Evolutionary conservation across 2,329 filamentous ascomycete species (phyloP).

Genomic region (Ophiostoma sp.): DNA sequence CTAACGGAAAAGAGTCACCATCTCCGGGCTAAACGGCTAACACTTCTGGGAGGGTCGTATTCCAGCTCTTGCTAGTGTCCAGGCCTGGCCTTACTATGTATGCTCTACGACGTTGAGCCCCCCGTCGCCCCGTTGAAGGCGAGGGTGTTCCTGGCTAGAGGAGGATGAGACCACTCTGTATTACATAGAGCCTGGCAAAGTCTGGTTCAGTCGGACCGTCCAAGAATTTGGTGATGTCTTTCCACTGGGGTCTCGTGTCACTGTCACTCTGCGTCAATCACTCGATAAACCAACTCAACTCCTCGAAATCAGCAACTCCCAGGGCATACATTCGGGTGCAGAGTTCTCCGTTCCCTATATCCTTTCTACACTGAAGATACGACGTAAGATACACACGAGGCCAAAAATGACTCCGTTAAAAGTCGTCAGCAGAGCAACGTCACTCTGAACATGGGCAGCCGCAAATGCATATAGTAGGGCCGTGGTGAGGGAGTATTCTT

Average conservation of each 20-base stretch:
- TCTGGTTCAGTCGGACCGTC: background rate
- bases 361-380: too few relatives aligned
- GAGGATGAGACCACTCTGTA: background rate
- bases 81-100: background rate
- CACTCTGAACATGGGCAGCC: background rate
- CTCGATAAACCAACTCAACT: background rate
- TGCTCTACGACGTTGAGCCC: background rate
- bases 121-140: background rate
- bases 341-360: too few relatives aligned
- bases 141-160: conserved; percentile 6
- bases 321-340: background rate
- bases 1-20: conserved; percentile 6
- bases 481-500: background rate
- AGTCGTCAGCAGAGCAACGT: conserved; percentile 7
- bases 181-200: background rate
- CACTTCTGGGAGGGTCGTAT: background rate
- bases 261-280: background rate
- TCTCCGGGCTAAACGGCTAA: background rate
- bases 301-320: background rate
- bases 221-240: background rate
- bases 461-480: too few relatives aligned
- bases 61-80: background rate
- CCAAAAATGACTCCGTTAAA: background rate
- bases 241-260: background rate
- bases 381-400: too few relatives aligned